Evolutionary conservation across 1,284 basidiomycete genomes (phyloP).

Genomic region (Cryptococcus depauperatus): DNA sequence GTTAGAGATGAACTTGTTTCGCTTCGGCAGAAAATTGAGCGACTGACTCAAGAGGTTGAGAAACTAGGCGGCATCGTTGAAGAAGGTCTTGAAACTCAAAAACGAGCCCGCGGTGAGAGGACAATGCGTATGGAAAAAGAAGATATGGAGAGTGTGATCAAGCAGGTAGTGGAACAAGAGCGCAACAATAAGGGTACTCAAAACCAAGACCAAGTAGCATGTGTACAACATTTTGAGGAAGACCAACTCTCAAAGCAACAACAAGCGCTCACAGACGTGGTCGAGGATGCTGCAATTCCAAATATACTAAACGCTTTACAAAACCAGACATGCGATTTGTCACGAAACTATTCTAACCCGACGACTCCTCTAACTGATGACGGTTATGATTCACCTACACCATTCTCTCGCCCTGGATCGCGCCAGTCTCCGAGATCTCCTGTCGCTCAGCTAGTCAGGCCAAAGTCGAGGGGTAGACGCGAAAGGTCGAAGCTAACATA

Average conservation of each 20-base stretch:
- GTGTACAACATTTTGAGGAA: too few species aligned
- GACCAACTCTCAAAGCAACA: too few species aligned
- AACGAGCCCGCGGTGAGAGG: conserved; percentile 35
- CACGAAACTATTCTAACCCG: conserved; percentile 4
- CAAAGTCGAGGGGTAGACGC: neutral
- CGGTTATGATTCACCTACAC: conserved; percentile 13
- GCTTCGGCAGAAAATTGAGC: conserved; percentile 47
- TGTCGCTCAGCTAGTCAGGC: too few species aligned
- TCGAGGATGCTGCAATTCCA: conserved; percentile 1
- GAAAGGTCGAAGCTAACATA: conserved; percentile 4
- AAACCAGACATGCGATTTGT: neutral
- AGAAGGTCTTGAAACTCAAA: conserved; percentile 65
- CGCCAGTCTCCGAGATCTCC: too few species aligned
- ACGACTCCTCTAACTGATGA: conserved; percentile 22
- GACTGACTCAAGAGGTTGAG: conserved; percentile 69
- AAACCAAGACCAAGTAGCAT: too few species aligned
- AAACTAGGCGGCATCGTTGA: conserved; percentile 73
- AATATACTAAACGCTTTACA: neutral
- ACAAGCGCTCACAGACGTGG: conserved; percentile 8
- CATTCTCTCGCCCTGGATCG: conserved; percentile 9
- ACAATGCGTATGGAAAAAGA: conserved; percentile 23
- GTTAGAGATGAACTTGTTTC: conserved; percentile 51
- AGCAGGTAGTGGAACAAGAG: conserved; percentile 20
- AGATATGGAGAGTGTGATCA: conserved; percentile 25
- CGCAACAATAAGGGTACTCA: too few species aligned